phyloP scores from a whole-genome alignment of 2,329 filamentous ascomycete genomes.

The Microthyrium microscopicum region DNA sequence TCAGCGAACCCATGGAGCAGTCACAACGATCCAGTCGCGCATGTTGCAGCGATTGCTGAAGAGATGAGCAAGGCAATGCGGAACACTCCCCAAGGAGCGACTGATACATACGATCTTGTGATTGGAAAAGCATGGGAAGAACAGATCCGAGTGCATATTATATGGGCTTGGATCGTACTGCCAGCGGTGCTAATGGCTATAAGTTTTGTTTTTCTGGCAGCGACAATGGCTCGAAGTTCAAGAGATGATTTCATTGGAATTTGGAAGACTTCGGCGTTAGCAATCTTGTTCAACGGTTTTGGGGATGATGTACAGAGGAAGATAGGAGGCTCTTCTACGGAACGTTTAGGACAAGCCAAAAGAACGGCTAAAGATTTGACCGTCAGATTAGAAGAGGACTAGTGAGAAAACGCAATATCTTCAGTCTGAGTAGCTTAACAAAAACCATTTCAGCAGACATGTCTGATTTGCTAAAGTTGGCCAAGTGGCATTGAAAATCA shows the following conservation, averaged over 20 bases:
- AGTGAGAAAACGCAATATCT: too few species aligned
- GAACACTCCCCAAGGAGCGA: neutral
- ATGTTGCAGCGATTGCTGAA: conserved; percentile 11
- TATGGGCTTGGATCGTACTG: conserved; percentile 16
- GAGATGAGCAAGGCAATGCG: conserved; percentile 13
- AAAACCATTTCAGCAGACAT: too few species aligned
- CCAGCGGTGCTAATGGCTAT: conserved; percentile 12
- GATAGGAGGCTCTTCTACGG: conserved; percentile 9
- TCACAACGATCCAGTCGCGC: conserved; percentile 11
- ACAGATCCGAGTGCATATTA: conserved; percentile 10
- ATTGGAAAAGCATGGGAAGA: conserved; percentile 8
- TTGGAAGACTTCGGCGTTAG: conserved; percentile 18
- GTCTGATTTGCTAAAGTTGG: too few species aligned
- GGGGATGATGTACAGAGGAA: conserved; percentile 11
- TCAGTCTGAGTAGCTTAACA: too few species aligned
- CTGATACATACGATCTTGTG: neutral
- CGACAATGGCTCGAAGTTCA: conserved; percentile 13
- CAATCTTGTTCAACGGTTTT: conserved; percentile 14
- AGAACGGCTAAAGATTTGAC: neutral
- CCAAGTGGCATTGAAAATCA: too few species aligned
- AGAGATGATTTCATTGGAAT: conserved; percentile 9
- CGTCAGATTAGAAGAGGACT: neutral
- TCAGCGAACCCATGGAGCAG: conserved; percentile 1
- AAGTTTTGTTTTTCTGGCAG: conserved; percentile 13
- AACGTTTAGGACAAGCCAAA: neutral